Evolutionary conservation across 768 basidiomycete species (phyloP).

Genomic region (Phlebiopsis flavidoalba): DNA sequence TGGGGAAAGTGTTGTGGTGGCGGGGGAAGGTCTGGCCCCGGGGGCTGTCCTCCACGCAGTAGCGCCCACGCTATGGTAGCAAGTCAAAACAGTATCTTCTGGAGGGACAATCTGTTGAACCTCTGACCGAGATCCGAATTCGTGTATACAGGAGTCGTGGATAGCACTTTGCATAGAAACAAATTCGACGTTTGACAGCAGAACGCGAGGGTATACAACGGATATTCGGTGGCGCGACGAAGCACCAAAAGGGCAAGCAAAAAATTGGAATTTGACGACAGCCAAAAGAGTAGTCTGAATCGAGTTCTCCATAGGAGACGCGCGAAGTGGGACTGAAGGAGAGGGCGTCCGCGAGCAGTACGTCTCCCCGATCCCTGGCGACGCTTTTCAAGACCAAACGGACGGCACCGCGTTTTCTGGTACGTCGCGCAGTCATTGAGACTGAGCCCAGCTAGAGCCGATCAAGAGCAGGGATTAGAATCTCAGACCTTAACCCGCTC

Average conservation of each 20-base stretch:
- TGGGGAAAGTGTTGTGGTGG: neutral
- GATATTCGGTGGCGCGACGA: neutral
- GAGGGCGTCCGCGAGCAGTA: neutral
- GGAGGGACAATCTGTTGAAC: neutral
- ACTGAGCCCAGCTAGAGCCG: slow-evolving; percentile 27
- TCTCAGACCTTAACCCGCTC: slow-evolving; percentile 38
- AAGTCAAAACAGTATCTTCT: neutral
- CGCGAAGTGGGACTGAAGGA: slow-evolving; percentile 30
- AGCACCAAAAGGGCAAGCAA: neutral
- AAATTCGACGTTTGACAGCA: neutral
- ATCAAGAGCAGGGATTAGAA: slow-evolving; percentile 25
- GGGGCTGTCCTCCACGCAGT: neutral
- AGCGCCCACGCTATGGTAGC: neutral
- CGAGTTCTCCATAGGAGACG: slow-evolving; percentile 28
- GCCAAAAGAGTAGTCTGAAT: slow-evolving; percentile 44
- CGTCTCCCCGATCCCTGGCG: slow-evolving; percentile 9
- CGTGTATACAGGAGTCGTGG: neutral
- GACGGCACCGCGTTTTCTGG: slow-evolving; percentile 24
- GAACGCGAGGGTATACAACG: neutral
- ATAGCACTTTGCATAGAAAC: neutral
- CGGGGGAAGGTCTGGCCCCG: neutral
- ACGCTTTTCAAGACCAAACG: slow-evolving; percentile 5
- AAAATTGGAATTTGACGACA: slow-evolving; percentile 17
- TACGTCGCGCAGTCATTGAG: slow-evolving; percentile 23
- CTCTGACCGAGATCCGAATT: neutral